phyloP scores from a whole-genome alignment of 495 filamentous ascomycete species.

The Margaritispora aquatica region DNA sequence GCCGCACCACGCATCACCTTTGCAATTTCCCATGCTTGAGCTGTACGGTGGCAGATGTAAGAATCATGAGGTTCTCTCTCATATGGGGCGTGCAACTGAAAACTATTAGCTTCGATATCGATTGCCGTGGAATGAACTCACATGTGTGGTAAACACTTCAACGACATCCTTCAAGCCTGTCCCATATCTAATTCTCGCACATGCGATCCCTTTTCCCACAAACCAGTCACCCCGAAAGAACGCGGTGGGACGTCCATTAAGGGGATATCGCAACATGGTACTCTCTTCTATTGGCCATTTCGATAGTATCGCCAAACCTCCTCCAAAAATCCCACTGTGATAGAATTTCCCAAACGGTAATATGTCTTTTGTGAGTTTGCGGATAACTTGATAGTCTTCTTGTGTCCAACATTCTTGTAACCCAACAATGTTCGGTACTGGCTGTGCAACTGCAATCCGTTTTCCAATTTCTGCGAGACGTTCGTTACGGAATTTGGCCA shows the following conservation, averaged over 20 bases:
- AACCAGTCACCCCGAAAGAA: conserved; percentile 94
- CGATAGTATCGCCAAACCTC: conserved; percentile 86
- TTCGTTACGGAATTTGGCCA: conserved; percentile 71
- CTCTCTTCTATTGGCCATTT: conserved; percentile 95
- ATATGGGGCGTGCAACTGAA: conserved; percentile 82
- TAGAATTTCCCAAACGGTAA: conserved; percentile 97
- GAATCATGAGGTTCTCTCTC: conserved; percentile 73
- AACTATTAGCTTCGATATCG: conserved; percentile 3
- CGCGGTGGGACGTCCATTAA: conserved; percentile 89
- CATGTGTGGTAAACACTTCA: conserved; percentile 93
- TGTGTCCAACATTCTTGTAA: conserved; percentile 96
- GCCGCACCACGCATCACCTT: conserved; percentile 82
- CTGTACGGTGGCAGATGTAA: conserved; percentile 82
- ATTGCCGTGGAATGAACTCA: conserved; percentile 23
- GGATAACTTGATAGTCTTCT: conserved; percentile 80
- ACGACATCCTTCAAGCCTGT: conserved; percentile 57
- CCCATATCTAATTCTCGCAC: conserved; percentile 72
- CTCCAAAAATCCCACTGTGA: conserved; percentile 80
- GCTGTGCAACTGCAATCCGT: conserved; percentile 57
- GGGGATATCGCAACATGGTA: conserved; percentile 76
- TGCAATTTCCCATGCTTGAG: conserved; percentile 96
- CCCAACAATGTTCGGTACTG: conserved; percentile 78
- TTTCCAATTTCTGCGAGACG: conserved; percentile 81
- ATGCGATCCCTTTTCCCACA: conserved; percentile 92
- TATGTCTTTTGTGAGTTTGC: conserved; percentile 61